Evolutionary conservation across 2,329 filamentous ascomycete species (phyloP), one percentile per base, ranked within the genome.

Genomic region (Aurifilum marmelostoma): DNA sequence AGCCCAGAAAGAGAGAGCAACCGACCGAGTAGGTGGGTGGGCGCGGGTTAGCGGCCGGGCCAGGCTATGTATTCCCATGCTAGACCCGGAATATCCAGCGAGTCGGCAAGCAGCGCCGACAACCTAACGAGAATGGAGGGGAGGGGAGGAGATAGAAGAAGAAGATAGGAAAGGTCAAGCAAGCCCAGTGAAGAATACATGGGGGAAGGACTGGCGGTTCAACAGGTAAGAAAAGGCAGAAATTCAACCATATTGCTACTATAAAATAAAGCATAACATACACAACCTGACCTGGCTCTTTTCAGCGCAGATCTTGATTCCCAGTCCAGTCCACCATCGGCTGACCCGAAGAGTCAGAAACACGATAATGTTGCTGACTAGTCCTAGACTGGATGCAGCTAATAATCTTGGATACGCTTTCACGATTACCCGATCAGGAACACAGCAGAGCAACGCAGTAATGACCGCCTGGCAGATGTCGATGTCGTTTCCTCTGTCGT

Each of bases 11-110:
- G 9, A n/a, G 12, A 56, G 5, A 37, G 32, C 37, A 59, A n/a
- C 14, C 14, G 27, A 56, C 27, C 52, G 27, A 27, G 52, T 29
- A 14, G 11, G 11, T 32, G 52, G 14, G 24, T 56, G 52, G 52
- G 37, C 18, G 32, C 18, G 56, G n/a, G 21, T 32, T 59, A 11
- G 29, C 21, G 56, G 29, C 29, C 56, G 32, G 29, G 12, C 14
- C 56, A 59, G 56, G 29, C 16, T 56, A 56, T 29, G 24, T 59
- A 59, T 59, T 59, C 56, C 32, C 56, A 34, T 59, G 29, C 32
- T 59, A 59, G 56, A 59, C 21, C 32, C 56, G 56, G 18, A n/a
- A n/a, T 59, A 32, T 37, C 18, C n/a, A 7, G 21, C 56, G 56
- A 59, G 56, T 59, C 29, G 32, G 29, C 29, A 37, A n/a, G 32